Evolutionary conservation across 805 yeast genomes (phyloP), one percentile per base, ranked within the genome.

Genomic region (Cyberlindnera subsufficiens): DNA sequence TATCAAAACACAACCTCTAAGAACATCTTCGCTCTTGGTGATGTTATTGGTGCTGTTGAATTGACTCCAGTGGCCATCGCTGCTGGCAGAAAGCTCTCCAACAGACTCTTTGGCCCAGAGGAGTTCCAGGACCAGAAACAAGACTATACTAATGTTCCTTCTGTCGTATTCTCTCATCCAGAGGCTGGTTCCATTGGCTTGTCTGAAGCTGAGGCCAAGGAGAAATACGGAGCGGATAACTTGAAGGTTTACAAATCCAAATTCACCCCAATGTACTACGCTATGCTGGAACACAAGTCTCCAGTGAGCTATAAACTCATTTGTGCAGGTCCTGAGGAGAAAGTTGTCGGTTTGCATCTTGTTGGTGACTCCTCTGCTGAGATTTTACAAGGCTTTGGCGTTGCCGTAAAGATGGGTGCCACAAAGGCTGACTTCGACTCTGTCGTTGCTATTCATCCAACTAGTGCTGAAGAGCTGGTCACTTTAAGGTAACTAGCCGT

Each of bases 31-130:
- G 83, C 99, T 2, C 69, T 93, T 37, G 99, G 99, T 59, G 99
- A 93, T 64, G 95, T 91, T 46, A 84, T 86, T 35, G 97, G 96
- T 49, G 80, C 85, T 27, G 84, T 86, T 36, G 98, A 93, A 70
- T 76, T 93, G 56, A 93, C 99, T 3, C 99, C 99, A 8, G 97
- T 89, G 35, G 99, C 99, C 32, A 93, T 93, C 68, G 97, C 99
- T 31, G 90, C 99, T 9, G 99, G 99, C 47, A 82, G 99, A 67
- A 86, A 80, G 63, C 75, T 93, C 53, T 78, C 97, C 25, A 90
- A 91, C 70, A 78, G 99, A 63, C 68, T 93, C 46, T 93, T 91
- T 61, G 96, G 96, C 18, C 83, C 90, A 43, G 78, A 74, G 49
- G 62, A 67, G 43, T 87, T 74, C 69, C 77, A 77, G 49, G 63